Evolutionary conservation across 495 filamentous ascomycete genomes (phyloP).

Genomic region (Schizothecium vesticola): DNA sequence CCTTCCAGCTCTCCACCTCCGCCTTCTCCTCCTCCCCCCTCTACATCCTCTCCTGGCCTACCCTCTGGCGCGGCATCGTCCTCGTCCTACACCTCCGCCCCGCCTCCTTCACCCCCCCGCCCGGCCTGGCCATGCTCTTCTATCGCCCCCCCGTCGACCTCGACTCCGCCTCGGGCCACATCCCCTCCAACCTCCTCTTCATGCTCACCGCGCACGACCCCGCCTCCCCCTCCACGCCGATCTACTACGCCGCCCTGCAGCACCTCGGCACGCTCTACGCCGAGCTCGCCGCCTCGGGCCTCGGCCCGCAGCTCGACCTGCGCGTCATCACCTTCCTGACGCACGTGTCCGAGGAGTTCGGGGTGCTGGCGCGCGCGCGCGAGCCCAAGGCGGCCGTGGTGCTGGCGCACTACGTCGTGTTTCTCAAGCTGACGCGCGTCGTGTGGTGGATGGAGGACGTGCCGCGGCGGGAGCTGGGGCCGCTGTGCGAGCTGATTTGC

Average conservation of each 20-base stretch:
- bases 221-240: slow-evolving; percentile 27
- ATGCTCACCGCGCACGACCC: slow-evolving; percentile 36
- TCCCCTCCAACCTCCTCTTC: slow-evolving; percentile 39
- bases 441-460: slow-evolving; percentile 46
- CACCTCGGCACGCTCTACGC: slow-evolving; percentile 39
- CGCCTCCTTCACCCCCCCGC: slow-evolving; percentile 15
- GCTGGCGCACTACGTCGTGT: slow-evolving; percentile 42
- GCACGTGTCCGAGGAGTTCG: slow-evolving; percentile 46
- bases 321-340: slow-evolving; percentile 41
- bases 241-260: slow-evolving; percentile 31
- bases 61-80: slow-evolving; percentile 43
- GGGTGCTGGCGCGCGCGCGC: slow-evolving; percentile 44
- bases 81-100: slow-evolving; percentile 34
- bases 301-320: slow-evolving; percentile 32
- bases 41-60: slow-evolving; percentile 42
- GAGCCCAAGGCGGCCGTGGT: slow-evolving; percentile 52
- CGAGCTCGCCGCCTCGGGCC: slow-evolving; percentile 32
- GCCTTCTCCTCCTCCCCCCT: slow-evolving; percentile 35
- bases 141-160: slow-evolving; percentile 36
- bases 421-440: slow-evolving; percentile 31
- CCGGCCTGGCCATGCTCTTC: slow-evolving; percentile 34
- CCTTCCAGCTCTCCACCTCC: slow-evolving; percentile 38
- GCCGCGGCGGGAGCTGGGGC: slow-evolving; percentile 31
- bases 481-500: slow-evolving; percentile 35
- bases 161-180: slow-evolving; percentile 26